Evolutionary conservation across 371 early-diverging fungal genomes (phyloP), one percentile per base, ranked within the genome.

Genomic region (Mucor lusitanicus): DNA sequence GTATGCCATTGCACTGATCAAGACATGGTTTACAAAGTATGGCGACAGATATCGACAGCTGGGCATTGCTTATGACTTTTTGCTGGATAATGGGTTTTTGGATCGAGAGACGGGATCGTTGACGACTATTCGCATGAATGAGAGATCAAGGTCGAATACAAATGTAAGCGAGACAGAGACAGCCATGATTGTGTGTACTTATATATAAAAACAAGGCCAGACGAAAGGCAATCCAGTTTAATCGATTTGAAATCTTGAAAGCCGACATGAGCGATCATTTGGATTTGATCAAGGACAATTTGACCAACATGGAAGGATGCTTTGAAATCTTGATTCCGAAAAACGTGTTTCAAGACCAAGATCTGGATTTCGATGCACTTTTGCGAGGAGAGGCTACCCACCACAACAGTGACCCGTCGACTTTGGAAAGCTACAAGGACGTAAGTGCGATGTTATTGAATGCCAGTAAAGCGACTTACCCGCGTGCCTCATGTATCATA

Each of bases 311-410:
- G 88, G 85, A 84, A 59, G 69, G 82, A 0, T 87, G 85, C 27
- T 88, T 88, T 73, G 85, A 86, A 5, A 87, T 88, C 19, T 64
- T 88, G 21, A 80, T 88, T 4, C 88, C 88, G 6, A 85, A 79
- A 39, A 72, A 73, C 54, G 28, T 48, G 0, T 35, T 61, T n/a
- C n/a, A 56, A 17, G 35, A 61, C 12, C 60, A 69, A 4, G 69
- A 69, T 8, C 19, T 75, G 3, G 79, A 76, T 39, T 77, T 80
- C 57, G 75, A 80, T 33, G 78, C 79, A 2, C 50, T 82, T 23
- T 44, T 79, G 23, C 63, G 69, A 55, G 77, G 79, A 17, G 74
- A 78, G 28, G 58, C 53, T 19, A 32, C 27, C 30, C 2, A 30
- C 30, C 2, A 30, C 30, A 23, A 25, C 1, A 58, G 54, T 12